Conservation (phyloP, 2,329 filamentous ascomycete species). For the Scytalidium sp. region DNA sequence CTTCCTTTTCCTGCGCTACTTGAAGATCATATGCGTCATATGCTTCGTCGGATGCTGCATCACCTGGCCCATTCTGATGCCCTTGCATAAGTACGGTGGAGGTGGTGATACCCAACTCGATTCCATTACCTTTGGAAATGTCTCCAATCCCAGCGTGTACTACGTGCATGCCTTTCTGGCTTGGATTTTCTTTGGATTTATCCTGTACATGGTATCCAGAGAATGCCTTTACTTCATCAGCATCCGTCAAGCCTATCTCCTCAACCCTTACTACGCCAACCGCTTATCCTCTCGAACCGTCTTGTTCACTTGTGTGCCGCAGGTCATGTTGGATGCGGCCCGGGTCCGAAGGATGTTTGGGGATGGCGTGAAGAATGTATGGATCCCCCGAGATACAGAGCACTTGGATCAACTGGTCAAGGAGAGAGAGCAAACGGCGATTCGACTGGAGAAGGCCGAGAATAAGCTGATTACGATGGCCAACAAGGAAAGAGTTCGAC, state of each 20-base stretch:
- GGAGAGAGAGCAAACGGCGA: constrained; percentile 54
- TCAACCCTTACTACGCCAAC: constrained; percentile 62
- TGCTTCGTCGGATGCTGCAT: constrained; percentile 59
- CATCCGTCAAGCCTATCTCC: constrained; percentile 64
- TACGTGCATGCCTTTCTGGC: constrained; percentile 61
- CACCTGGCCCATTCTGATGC: constrained; percentile 64
- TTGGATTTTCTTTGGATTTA: constrained; percentile 63
- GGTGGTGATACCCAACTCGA: constrained; percentile 52
- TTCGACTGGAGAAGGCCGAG: constrained; percentile 63
- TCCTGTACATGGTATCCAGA: constrained; percentile 64
- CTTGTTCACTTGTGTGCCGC: constrained; percentile 63
- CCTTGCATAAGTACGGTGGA: constrained; percentile 61
- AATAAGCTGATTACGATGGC: constrained; percentile 58
- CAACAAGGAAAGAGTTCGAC: constrained; percentile 40
- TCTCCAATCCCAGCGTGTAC: constrained; percentile 46
- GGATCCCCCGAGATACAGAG: constrained; percentile 58
- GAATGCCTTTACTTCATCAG: constrained; percentile 69
- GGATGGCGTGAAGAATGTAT: constrained; percentile 58
- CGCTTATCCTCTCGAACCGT: constrained; percentile 66
- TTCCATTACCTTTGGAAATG: constrained; percentile 58
- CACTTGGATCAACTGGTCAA: constrained; percentile 59
- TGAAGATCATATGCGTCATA: constrained; percentile 59
- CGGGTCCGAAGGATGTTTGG: constrained; percentile 60
- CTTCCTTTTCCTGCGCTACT: constrained; percentile 62
- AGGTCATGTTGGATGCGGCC: constrained; percentile 53